Base-by-base conservation (phyloP, 2,329 filamentous ascomycete species). In the Colletotrichum sp. region DNA sequence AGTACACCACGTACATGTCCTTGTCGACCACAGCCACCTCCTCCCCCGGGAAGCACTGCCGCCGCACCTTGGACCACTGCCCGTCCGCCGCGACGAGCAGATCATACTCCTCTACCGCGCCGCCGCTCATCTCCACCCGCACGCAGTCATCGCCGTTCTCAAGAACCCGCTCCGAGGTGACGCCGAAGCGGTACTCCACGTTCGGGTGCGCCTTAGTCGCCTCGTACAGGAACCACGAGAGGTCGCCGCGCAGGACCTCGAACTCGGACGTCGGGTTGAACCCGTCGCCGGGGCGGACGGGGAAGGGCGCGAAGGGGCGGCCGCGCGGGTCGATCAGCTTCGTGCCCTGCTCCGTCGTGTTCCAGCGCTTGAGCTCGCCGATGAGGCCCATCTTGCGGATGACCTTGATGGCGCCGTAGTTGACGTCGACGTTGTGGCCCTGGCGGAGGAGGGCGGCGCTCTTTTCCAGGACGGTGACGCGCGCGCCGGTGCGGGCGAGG, bases 181-280 rank as follows among this genome's bases (percentile, higher is more conserved):
- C 73, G 7, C 80, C 81, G 52, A 84, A 84, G 3, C 77, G 55
- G 64, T 81, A 84, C 27, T 74, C 73, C 8, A 81, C 77, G n/a
- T 83, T 84, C 6, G 71, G 39, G 39, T 73, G 55, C 12, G 48
- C 27, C 25, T 19, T 70, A 5, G 57, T 73, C 16, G 78, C 81
- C 0, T 90, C 85, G 77, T 89, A 88, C 2, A 93, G 79, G 2
- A 92, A 82, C 16, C 83, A 80, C 6, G 87, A 86, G 16, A 93
- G 78, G 63, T 91, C 89, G 0, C 89, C 90, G 12, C 91, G 84
- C 84, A 93, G 88, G 65, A 93, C 89, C 82, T 93, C 91, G 76
- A 86, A 91, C 71, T 93, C 91, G 75, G 86, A 88, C 0, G 88
- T 90, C 13, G 66, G 36, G 90, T 80, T 19, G 81, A 82, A 78